A percentile compares a stretch with the other conserved stretches of the same genome.
phyloP scores from a whole-genome alignment of 2,329 filamentous ascomycete species.

The Leptographium lundbergii region DNA sequence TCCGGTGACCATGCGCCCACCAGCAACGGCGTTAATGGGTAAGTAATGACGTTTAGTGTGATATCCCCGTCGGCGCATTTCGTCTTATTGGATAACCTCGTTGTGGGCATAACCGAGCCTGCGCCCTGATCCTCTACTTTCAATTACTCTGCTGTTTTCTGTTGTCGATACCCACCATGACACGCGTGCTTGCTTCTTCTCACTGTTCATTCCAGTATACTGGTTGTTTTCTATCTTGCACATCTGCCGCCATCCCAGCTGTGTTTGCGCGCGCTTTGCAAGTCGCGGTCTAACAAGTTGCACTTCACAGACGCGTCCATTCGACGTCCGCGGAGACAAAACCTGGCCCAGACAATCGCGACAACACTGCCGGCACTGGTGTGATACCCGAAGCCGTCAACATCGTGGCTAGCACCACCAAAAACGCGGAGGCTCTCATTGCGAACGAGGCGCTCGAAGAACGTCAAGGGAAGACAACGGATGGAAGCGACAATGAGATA shows the following conservation, averaged over 20 bases:
- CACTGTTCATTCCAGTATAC: too few relatives aligned
- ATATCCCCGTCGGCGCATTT: background rate
- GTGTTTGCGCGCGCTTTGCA: background rate
- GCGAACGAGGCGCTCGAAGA: background rate
- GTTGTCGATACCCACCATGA: too few relatives aligned
- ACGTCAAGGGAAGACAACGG: too few relatives aligned
- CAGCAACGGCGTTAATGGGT: constrained; percentile 38
- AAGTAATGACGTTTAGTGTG: constrained; percentile 25
- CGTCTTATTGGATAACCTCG: background rate
- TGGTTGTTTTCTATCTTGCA: background rate
- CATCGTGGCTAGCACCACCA: background rate
- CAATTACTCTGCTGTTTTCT: too few relatives aligned
- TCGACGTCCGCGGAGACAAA: background rate
- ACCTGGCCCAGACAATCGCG: background rate
- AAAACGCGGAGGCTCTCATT: constrained; percentile 6
- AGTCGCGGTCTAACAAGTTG: background rate
- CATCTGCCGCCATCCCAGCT: background rate
- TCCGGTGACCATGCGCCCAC: constrained; percentile 21
- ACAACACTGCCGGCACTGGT: background rate
- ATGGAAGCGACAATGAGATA: background rate
- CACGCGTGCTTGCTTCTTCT: too few relatives aligned
- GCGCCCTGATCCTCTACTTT: too few relatives aligned
- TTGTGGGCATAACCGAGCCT: background rate
- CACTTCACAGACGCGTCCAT: background rate
- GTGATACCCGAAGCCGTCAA: background rate